Evolutionary conservation across 1,284 basidiomycete species (phyloP), one percentile per base, ranked within the genome.

Genomic region (Filobasidium uniguttulatum): DNA sequence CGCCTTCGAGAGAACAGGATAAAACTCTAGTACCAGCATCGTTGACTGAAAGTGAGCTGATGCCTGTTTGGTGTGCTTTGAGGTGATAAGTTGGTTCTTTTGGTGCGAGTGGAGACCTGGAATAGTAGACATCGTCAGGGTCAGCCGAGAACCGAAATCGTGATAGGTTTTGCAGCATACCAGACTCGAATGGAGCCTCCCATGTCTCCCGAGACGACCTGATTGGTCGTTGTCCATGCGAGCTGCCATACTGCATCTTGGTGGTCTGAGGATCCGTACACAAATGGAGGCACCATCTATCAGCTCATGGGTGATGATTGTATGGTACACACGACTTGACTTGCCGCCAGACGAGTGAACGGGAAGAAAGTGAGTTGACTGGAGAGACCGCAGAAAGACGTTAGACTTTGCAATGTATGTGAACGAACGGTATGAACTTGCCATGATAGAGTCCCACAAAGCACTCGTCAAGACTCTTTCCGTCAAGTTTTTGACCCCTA

Each of bases 1-100:
- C 74, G 0, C 87, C 87, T 58, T 90, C 86, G 12, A 90, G 71
- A 43, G 81, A 82, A 57, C 85, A 85, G 57, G 80, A 82, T 33
- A 90, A 63, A 0, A 78, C 83, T 25, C 68, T 72, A 40, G 70
- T 72, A 5, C 83, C 85, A 52, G 79, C 73, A 0, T 74, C 71
- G 17, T 79, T 75, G 3, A 77, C 76, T 6, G 83, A 84, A 22
- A 89, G 68, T 5, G 80, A 81, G 6, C 79, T 72, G 59, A 89
- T 71, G 30, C 82, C 82, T 45, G 89, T 77, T 8, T 83, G 79
- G 66, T 89, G 83, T 14, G 79, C 72, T 35, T 78, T 69, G 19
- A 79, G 77, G 7, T 6, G 78, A 68, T 3, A 80, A 72, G 55
- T 80, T 73, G 77, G 59, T 61, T 35, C 5, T 28, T 15, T 6